Conservation (phyloP, 805 yeast genomes). For the Candida bentonensis region DNA sequence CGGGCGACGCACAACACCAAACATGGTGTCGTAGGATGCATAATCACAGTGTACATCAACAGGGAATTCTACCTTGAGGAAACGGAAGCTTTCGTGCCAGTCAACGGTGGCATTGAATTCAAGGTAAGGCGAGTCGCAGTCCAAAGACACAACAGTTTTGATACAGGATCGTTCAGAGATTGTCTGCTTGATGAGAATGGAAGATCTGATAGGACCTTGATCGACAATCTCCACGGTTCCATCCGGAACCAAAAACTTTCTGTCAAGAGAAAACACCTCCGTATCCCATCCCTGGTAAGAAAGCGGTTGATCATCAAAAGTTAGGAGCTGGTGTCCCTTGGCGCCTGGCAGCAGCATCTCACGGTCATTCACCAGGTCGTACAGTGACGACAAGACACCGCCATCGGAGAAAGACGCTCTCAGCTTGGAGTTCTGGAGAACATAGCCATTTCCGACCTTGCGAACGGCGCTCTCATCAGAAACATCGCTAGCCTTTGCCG, state of each 20-base stretch:
- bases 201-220: constrained; percentile 40
- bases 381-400: constrained; percentile 43
- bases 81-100: constrained; percentile 82
- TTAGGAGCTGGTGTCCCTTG: constrained; percentile 69
- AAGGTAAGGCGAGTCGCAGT: constrained; percentile 23
- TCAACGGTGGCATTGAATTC: constrained; percentile 48
- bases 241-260: constrained; percentile 17
- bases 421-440: constrained; percentile 48
- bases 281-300: constrained; percentile 98
- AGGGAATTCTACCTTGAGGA: constrained; percentile 90
- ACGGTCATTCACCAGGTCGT: constrained; percentile 41
- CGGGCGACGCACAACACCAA: constrained; percentile 82
- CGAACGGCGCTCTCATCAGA: neutral
- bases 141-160: constrained; percentile 51
- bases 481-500: constrained; percentile 3
- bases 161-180: constrained; percentile 42
- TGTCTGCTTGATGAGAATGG: constrained; percentile 43
- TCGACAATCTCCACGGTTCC: constrained; percentile 27
- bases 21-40: constrained; percentile 88
- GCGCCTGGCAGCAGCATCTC: constrained; percentile 56
- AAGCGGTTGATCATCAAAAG: constrained; percentile 84
- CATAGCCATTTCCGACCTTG: constrained; percentile 6
- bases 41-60: constrained; percentile 62
- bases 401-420: constrained; percentile 49
- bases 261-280: constrained; percentile 41